Evolutionary conservation across 108 stramenopile species (phyloP).

Genomic region (Epipyxis sp.): DNA sequence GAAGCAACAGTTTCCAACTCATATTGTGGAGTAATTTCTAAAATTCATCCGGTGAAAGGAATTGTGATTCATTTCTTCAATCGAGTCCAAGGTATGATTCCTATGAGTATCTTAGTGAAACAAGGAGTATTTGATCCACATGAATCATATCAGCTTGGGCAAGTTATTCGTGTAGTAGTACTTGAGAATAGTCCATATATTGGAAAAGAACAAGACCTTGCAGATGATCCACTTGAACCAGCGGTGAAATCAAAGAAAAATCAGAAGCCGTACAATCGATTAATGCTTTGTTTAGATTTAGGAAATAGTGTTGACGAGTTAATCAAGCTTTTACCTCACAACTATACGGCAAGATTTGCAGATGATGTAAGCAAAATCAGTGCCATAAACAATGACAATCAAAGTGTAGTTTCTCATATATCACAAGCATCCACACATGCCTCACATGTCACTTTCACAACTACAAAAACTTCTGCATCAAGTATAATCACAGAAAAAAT

Average conservation of each 20-base stretch:
- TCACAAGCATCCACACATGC: too few relatives aligned
- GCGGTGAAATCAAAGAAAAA: background rate
- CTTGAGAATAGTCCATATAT: background rate
- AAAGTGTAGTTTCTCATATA: too few relatives aligned
- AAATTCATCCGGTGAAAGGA: slow-evolving; percentile 42
- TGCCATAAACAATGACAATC: too few relatives aligned
- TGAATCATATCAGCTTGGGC: slow-evolving; percentile 38
- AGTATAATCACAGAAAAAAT: slow-evolving; percentile 38
- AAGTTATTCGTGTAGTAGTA: slow-evolving; percentile 33
- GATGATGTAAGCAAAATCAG: too few relatives aligned
- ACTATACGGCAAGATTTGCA: too few relatives aligned
- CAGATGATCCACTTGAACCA: background rate
- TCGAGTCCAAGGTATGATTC: slow-evolving; percentile 44
- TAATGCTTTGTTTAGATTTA: too few relatives aligned
- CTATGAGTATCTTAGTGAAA: slow-evolving; percentile 13
- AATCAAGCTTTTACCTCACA: too few relatives aligned
- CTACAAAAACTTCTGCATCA: too few relatives aligned
- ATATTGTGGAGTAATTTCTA: slow-evolving; percentile 44
- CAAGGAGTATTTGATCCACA: slow-evolving; percentile 44
- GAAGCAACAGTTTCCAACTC: slow-evolving; percentile 32
- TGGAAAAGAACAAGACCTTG: background rate
- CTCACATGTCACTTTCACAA: too few relatives aligned
- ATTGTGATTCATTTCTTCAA: slow-evolving; percentile 45
- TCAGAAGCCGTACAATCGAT: background rate
- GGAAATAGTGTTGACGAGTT: too few relatives aligned